Base-by-base conservation (phyloP, 2,329 filamentous ascomycete species). In the Ophiocordyceps camponoti-leonardi region DNA sequence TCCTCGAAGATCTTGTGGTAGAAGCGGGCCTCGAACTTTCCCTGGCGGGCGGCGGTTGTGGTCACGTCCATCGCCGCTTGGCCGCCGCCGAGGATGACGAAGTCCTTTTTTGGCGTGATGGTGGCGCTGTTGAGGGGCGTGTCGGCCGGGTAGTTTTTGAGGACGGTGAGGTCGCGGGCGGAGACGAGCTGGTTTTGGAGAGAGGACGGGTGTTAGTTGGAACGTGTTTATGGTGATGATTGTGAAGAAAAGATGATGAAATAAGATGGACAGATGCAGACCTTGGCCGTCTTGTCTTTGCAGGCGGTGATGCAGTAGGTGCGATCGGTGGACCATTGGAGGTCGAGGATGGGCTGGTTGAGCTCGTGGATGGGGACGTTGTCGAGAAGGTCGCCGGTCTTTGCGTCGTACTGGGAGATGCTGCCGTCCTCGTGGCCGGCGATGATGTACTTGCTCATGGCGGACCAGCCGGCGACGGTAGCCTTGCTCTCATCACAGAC, bases 1-100 rank as follows among this genome's bases (percentile, higher is more conserved):
- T 98, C 90, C 68, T 94, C 87, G 64, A 98, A 96, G 64, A 98
- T 83, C 77, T 94, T 96, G 81, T 98, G 92, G 75, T 95, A 98
- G 76, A 98, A 98, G 53, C 92, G 81, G 41, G 92, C 92, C 68
- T 98, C 92, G 72, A 98, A 98, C 71, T 96, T 96, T 69, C 92
- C 92, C 73, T 98, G 92, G 54, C 92, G 79, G 44, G 87, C 81
- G 31, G 83, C 83, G 44, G 92, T 96, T 46, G 86, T 93, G 48
- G 92, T 98, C 67, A 98, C 92, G 61, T 96, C 90, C 86, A 95
- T 95, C 61, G 92, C 92, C 52, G 88, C 92, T 70, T 98, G 92
- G 56, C 92, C 92, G 78, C 92, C 92, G 57, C 92, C 92, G 41
- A 98, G 82, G 60, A 98, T 93, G 53, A 98, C 90, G 61, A 86